phyloP scores from a whole-genome alignment of 164 flowering plant genomes.

The Paratinospora sagittata region DNA sequence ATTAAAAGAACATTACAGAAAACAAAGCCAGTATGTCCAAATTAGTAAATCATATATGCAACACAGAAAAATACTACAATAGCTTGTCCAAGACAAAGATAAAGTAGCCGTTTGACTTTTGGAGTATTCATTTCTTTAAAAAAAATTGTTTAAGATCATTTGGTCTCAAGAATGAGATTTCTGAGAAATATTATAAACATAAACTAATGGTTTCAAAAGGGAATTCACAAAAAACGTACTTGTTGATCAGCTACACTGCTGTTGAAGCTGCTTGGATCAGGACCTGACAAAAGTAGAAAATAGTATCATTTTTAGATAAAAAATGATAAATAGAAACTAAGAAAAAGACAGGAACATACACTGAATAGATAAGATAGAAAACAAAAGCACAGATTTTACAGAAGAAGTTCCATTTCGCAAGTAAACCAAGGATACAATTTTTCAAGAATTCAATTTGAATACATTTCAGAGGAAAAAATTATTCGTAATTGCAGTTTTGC shows the following conservation, averaged over 20 bases:
- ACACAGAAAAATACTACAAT: not conserved
- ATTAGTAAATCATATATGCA: not conserved
- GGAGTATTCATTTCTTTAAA: not conserved
- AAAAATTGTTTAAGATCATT: not conserved
- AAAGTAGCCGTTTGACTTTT: not conserved
- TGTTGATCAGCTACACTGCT: slow-evolving; percentile 80
- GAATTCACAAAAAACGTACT: slow-evolving; percentile 40
- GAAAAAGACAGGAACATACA: not conserved
- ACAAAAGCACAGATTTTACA: not conserved
- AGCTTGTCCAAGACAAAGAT: not conserved
- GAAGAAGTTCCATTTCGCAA: not conserved
- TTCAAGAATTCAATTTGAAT: not conserved
- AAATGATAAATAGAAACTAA: not conserved
- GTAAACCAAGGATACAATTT: not conserved
- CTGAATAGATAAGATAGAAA: not conserved
- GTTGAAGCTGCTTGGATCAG: slow-evolving; percentile 76
- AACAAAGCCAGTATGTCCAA: not conserved
- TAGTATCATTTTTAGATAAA: slow-evolving; percentile 6
- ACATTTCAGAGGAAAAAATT: not conserved
- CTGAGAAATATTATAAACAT: not conserved
- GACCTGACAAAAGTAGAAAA: slow-evolving; percentile 34
- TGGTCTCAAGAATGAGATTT: not conserved
- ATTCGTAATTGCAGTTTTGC: too few relatives aligned
- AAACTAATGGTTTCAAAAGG: slow-evolving; percentile 5
- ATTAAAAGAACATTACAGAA: too few relatives aligned